phyloP scores from a whole-genome alignment of 108 stramenopile genomes.

The Ochromonas danica region DNA sequence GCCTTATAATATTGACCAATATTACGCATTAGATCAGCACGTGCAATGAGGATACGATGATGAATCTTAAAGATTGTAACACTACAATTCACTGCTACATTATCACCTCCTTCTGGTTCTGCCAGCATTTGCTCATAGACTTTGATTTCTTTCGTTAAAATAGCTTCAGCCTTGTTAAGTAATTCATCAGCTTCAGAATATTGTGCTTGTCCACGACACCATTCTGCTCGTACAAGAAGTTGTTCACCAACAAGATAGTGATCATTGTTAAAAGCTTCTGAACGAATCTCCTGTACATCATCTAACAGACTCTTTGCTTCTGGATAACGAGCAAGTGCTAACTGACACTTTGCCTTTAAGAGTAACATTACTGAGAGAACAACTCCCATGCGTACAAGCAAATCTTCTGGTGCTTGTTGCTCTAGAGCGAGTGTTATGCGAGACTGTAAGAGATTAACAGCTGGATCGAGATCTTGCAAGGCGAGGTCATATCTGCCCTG shows the following conservation, averaged over 20 bases:
- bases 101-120: no score
- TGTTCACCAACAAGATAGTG: not conserved
- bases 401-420: not conserved
- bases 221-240: not conserved
- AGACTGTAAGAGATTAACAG: not conserved
- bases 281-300: not conserved
- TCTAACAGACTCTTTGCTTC: not conserved
- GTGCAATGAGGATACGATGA: not conserved
- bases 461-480: not conserved
- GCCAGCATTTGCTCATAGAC: no score
- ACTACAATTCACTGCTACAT: no score
- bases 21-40: not conserved
- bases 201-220: not conserved
- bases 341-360: not conserved
- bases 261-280: not conserved
- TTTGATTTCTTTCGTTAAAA: no score
- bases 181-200: not conserved
- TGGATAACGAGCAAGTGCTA: not conserved
- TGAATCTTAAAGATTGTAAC: not conserved
- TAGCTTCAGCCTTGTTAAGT: no score
- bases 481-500: not conserved
- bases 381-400: not conserved
- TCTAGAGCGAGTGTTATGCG: no score
- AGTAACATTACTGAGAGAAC: not conserved
- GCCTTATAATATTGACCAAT: constrained; percentile 1